Evolutionary conservation across 352 stramenopile genomes (phyloP), one percentile per base, ranked within the genome.

Genomic region (Elongisporangium undulatum): DNA sequence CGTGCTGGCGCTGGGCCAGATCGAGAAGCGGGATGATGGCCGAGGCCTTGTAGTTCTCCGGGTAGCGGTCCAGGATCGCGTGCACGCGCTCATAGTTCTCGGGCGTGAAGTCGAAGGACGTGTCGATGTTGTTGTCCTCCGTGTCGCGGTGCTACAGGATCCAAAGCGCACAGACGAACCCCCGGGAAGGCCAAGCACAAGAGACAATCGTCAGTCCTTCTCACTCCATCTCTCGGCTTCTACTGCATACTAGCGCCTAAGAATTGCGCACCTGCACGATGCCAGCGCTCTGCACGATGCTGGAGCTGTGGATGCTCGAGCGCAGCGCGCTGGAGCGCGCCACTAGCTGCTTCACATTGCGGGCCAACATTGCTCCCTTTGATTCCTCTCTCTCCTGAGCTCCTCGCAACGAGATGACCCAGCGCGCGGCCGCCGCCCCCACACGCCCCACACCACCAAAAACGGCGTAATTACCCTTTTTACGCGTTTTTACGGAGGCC

Each of bases 21-120:
- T 99, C 98, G 51, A 99, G 85, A 62, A 99, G 76, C 59, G 98
- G 98, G 65, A 99, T 99, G 72, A 99, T 99, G 22, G 87, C 93
- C 64, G 94, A 98, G 69, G 97, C 85, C 79, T 99, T 99, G 89
- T 99, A 99, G 85, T 99, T 99, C 63, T 97, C 87, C 48, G 98
- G 98, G 75, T 99, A 99, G 64, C 98, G 97, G 56, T 89, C 83
- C 52, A 99, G 69, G 56, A 99, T 98, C 23, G 90, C 83, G 55
- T 97, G 88, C 56, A 98, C 96, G 38, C 89, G 90, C 67, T 97
- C 86, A 68, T 99, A 99, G 77, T 99, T 99, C 68, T 99, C 95
- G 22, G 95, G 87, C 53, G 90, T 98, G 66, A 99, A 99, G 72
- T 99, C 97, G 66, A 99, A 99, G 62, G 89, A 83, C 51, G 94